Percentiles rank a stretch among this genome's conserved stretches.
Conservation (phyloP, 2,329 filamentous ascomycete genomes). For the Epichloe festucae region DNA sequence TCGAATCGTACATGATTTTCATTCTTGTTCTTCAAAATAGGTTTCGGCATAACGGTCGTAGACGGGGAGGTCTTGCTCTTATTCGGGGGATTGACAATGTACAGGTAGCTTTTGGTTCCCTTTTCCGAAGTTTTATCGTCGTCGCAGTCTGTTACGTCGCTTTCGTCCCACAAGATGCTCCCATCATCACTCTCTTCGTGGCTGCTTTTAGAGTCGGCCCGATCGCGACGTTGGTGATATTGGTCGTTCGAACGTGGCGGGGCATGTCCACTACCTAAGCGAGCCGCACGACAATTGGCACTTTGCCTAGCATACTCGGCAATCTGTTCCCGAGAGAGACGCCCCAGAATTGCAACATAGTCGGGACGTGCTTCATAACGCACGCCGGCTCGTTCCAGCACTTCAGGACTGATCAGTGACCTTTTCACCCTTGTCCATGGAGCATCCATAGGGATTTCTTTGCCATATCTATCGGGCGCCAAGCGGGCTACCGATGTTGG, state of each 20-base stretch:
- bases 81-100: constrained; percentile 25
- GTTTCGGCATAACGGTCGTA: constrained; percentile 33
- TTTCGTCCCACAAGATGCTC: constrained; percentile 18
- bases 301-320: constrained; percentile 36
- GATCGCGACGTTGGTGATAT: constrained; percentile 7
- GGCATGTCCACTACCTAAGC: constrained; percentile 11
- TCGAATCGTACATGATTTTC: constrained; percentile 43
- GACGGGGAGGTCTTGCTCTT: constrained; percentile 22
- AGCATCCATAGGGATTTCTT: constrained; percentile 41
- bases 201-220: constrained; percentile 21
- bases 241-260: constrained; percentile 7
- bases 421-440: constrained; percentile 46
- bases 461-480: constrained; percentile 43
- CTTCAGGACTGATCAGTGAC: constrained; percentile 39
- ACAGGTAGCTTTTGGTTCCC: constrained; percentile 21
- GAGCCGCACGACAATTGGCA: constrained; percentile 31
- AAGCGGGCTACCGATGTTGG: constrained; percentile 24
- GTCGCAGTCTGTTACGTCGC: constrained; percentile 20
- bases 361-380: constrained; percentile 46
- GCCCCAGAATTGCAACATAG: constrained; percentile 47
- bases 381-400: constrained; percentile 37
- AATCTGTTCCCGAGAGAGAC: constrained; percentile 38
- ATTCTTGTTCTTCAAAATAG: constrained; percentile 49
- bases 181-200: constrained; percentile 20
- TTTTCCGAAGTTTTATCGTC: constrained; percentile 20